Evolutionary conservation across 2,329 filamentous ascomycete species (phyloP).

Genomic region (Phialocephala sp.): DNA sequence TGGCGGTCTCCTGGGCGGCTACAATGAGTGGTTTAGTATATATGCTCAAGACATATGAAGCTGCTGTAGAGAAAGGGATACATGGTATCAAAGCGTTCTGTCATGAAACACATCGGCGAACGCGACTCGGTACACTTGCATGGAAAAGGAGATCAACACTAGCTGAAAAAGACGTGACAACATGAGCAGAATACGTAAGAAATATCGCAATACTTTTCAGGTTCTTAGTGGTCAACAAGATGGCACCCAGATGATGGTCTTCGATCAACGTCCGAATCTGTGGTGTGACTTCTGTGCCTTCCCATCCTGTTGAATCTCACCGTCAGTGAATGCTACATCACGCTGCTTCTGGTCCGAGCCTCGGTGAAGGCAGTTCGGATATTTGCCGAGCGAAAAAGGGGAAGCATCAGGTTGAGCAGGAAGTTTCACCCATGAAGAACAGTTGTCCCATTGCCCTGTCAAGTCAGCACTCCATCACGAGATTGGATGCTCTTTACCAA

Average conservation of each 20-base stretch:
- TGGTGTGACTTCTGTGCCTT: constrained; percentile 82
- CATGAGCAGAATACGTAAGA: constrained; percentile 7
- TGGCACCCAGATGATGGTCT: constrained; percentile 85
- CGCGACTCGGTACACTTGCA: neutral
- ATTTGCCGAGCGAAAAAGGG: constrained; percentile 2
- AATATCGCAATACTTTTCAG: constrained; percentile 67
- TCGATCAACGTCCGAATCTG: constrained; percentile 83
- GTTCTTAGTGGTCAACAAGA: constrained; percentile 84
- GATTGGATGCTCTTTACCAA: constrained; percentile 25
- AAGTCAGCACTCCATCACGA: constrained; percentile 24
- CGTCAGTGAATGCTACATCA: constrained; percentile 13
- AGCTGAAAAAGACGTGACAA: neutral
- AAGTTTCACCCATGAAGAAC: constrained; percentile 66
- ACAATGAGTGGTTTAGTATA: constrained; percentile 31
- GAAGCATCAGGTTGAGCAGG: neutral
- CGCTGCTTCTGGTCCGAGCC: too few species aligned
- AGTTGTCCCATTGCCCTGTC: constrained; percentile 74
- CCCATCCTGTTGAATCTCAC: constrained; percentile 62
- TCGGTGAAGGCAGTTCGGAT: neutral
- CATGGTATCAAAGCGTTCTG: constrained; percentile 8
- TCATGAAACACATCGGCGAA: neutral
- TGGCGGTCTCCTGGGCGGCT: constrained; percentile 92
- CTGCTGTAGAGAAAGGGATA: neutral
- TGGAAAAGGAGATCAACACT: neutral
- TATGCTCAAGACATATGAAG: neutral